Evolutionary conservation across 2,329 filamentous ascomycete species (phyloP).

Genomic region (Hymenoscyphus scutula): DNA sequence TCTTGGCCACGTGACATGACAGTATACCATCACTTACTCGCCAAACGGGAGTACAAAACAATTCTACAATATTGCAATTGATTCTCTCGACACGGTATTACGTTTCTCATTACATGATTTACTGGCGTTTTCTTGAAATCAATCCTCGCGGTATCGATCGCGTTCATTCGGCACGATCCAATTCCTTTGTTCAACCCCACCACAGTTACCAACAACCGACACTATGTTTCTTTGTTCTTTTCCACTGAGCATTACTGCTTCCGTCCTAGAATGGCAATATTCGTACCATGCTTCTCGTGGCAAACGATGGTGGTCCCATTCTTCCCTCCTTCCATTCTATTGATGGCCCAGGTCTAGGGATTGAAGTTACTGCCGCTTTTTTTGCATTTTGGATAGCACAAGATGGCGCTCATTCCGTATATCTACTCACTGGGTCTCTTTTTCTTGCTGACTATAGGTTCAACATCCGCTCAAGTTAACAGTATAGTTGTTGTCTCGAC

Average conservation of each 20-base stretch:
- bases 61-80: not conserved
- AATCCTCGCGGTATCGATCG: not conserved
- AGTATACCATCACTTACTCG: not conserved
- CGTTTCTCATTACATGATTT: not conserved
- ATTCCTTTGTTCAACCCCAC: conserved; percentile 3
- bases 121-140: not conserved
- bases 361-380: not conserved
- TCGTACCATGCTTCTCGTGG: not conserved
- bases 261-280: not conserved
- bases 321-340: not conserved
- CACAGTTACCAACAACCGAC: not conserved
- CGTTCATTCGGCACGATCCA: not conserved
- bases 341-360: not conserved
- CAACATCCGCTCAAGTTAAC: not conserved
- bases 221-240: not conserved
- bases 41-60: not conserved
- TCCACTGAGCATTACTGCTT: not conserved
- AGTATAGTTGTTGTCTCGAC: not conserved
- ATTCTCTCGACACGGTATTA: not conserved
- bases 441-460: not conserved
- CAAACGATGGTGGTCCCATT: not conserved
- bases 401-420: not conserved
- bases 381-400: not conserved
- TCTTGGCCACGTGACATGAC: conserved; percentile 4
- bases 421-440: not conserved